Evolutionary conservation across 331 rosid genomes (phyloP).

Genomic region (Malus hybrid): DNA sequence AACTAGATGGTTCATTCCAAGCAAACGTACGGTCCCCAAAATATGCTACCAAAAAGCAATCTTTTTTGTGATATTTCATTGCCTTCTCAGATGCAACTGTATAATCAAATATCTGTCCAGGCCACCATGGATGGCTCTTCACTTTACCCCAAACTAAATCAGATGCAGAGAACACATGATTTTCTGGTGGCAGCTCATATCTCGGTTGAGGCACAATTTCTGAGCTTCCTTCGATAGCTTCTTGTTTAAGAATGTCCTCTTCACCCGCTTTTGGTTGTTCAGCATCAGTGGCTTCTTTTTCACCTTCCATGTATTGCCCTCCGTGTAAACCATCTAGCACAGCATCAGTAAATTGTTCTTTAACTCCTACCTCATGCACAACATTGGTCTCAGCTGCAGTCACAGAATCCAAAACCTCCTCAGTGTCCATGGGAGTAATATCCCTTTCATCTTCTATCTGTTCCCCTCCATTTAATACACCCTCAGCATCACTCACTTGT

Average conservation of each 20-base stretch:
- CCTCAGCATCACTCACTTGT: slow-evolving; percentile 15
- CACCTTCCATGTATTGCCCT: slow-evolving; percentile 36
- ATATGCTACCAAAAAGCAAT: slow-evolving; percentile 79
- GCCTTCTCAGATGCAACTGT: slow-evolving; percentile 84
- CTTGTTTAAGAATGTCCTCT: slow-evolving; percentile 21
- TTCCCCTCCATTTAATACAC: neutral
- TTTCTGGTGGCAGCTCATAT: slow-evolving; percentile 52
- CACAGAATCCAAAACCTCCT: slow-evolving; percentile 21
- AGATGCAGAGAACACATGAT: slow-evolving; percentile 56
- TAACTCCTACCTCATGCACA: slow-evolving; percentile 19
- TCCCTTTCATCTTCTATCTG: slow-evolving; percentile 4
- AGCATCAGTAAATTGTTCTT: slow-evolving; percentile 14
- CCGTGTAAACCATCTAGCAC: slow-evolving; percentile 39
- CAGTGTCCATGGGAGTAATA: slow-evolving; percentile 18
- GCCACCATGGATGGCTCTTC: slow-evolving; percentile 99
- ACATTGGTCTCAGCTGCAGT: slow-evolving; percentile 22
- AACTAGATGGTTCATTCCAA: slow-evolving; percentile 82
- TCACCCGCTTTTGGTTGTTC: slow-evolving; percentile 23
- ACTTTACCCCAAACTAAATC: slow-evolving; percentile 99
- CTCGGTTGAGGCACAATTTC: slow-evolving; percentile 29
- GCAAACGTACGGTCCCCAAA: slow-evolving; percentile 97
- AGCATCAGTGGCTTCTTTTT: slow-evolving; percentile 27
- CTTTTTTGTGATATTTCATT: slow-evolving; percentile 73
- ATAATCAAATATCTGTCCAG: slow-evolving; percentile 92
- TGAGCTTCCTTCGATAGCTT: slow-evolving; percentile 19